Percentiles rank a stretch among this genome's conserved stretches.
phyloP scores from a whole-genome alignment of 2,329 filamentous ascomycete species.

The Pyrenochaeta sp. region DNA sequence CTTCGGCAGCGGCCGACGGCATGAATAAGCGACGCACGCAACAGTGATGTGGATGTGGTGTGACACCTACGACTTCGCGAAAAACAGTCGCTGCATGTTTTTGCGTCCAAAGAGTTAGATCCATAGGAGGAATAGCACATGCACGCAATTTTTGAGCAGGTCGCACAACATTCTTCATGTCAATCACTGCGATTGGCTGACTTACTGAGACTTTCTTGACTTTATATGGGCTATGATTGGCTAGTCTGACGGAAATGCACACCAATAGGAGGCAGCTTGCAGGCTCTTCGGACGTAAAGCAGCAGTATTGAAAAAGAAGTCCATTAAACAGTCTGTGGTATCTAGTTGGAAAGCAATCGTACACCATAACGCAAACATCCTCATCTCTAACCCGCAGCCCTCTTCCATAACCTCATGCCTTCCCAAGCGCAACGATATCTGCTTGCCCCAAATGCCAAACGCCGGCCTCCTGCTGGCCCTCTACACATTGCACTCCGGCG shows the following conservation, averaged over 20 bases:
- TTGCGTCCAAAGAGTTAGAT: background rate
- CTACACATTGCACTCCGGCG: constrained; percentile 60
- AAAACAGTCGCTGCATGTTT: background rate
- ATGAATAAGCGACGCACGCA: constrained; percentile 8
- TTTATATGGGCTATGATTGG: background rate
- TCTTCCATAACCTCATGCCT: constrained; percentile 29
- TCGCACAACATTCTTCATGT: background rate
- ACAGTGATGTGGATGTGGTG: background rate
- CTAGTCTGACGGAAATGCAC: background rate
- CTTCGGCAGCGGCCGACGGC: constrained; percentile 31
- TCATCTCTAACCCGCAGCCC: background rate
- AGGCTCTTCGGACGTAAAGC: too few species aligned
- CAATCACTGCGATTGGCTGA: background rate
- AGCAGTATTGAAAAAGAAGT: background rate
- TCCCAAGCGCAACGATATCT: constrained; percentile 75
- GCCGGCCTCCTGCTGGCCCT: constrained; percentile 65
- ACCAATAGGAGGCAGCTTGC: too few species aligned
- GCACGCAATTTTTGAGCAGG: background rate
- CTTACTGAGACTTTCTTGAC: background rate
- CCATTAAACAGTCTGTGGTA: background rate
- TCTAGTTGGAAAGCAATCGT: background rate
- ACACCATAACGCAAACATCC: background rate
- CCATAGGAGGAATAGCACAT: background rate
- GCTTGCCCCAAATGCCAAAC: constrained; percentile 67
- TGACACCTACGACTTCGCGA: background rate